A percentile compares a stretch with the other conserved stretches of the same genome.
These are phyloP conservation scores for Ganoderma leucocontextum DNA, from an alignment of 1,284 basidiomycete species.

Conservation along the genomic window DNA sequence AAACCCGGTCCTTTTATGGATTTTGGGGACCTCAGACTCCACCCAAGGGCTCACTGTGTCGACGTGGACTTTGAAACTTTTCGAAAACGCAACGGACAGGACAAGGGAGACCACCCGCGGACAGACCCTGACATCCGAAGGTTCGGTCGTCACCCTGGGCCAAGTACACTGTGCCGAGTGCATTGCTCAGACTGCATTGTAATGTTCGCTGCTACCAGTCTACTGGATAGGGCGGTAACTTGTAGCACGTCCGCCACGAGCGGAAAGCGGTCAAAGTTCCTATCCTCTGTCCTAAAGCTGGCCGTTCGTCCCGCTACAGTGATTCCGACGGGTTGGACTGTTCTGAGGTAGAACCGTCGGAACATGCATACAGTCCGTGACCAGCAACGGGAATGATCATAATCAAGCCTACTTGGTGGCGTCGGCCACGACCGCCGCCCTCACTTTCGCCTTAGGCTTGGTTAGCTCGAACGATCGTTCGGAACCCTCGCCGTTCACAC, in stretches of 20 bases:
- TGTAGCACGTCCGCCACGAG: background rate
- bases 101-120: background rate
- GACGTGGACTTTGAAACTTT: background rate
- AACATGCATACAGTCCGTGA: background rate
- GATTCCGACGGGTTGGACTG: background rate
- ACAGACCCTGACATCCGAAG: background rate
- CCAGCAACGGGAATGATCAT: background rate
- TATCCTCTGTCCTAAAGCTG: background rate
- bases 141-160: background rate
- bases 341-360: background rate
- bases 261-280: background rate
- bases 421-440: background rate
- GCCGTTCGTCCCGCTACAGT: background rate
- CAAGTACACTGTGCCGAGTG: background rate
- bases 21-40: background rate
- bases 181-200: background rate
- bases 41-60: background rate
- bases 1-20: background rate
- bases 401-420: background rate
- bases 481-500: background rate
- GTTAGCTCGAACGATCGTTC: no score
- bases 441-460: background rate
- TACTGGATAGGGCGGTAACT: background rate
- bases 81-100: background rate
- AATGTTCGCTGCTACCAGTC: background rate